Evolutionary conservation across 768 basidiomycete genomes (phyloP).

Genomic region (Candolleomyces efflorescens): DNA sequence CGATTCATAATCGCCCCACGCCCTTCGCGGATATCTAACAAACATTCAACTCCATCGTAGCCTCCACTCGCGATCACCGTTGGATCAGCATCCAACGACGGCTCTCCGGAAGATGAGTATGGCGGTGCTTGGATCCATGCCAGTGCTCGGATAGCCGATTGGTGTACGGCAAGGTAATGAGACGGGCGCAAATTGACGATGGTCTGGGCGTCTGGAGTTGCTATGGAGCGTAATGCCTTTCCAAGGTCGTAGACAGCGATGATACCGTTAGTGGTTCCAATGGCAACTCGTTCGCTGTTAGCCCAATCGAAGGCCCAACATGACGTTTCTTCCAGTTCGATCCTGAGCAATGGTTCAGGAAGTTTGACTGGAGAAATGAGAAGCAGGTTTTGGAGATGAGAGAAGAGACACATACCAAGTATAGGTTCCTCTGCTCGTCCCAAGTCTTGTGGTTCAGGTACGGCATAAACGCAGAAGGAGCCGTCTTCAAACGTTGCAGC

Average conservation of each 20-base stretch:
- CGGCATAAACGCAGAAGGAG: slow-evolving; percentile 67
- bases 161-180: slow-evolving; percentile 70
- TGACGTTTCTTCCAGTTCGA: slow-evolving; percentile 72
- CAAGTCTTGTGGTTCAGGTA: slow-evolving; percentile 73
- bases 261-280: slow-evolving; percentile 78
- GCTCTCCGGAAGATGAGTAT: slow-evolving; percentile 39
- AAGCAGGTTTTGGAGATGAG: background rate
- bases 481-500: slow-evolving; percentile 89
- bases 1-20: slow-evolving; percentile 68
- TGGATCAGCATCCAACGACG: slow-evolving; percentile 52
- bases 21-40: slow-evolving; percentile 75
- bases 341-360: slow-evolving; percentile 60
- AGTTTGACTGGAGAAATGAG: slow-evolving; percentile 42
- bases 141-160: slow-evolving; percentile 74
- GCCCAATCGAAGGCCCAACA: slow-evolving; percentile 88
- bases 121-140: slow-evolving; percentile 73
- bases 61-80: slow-evolving; percentile 73
- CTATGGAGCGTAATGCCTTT: slow-evolving; percentile 31
- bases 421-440: slow-evolving; percentile 10
- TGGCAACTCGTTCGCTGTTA: slow-evolving; percentile 76
- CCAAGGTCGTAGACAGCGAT: slow-evolving; percentile 58
- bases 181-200: slow-evolving; percentile 54
- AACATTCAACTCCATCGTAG: slow-evolving; percentile 72
- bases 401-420: slow-evolving; percentile 10
- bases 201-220: slow-evolving; percentile 19